Evolutionary conservation across 1,284 basidiomycete genomes (phyloP).

Genomic region (Tremellales sp.): DNA sequence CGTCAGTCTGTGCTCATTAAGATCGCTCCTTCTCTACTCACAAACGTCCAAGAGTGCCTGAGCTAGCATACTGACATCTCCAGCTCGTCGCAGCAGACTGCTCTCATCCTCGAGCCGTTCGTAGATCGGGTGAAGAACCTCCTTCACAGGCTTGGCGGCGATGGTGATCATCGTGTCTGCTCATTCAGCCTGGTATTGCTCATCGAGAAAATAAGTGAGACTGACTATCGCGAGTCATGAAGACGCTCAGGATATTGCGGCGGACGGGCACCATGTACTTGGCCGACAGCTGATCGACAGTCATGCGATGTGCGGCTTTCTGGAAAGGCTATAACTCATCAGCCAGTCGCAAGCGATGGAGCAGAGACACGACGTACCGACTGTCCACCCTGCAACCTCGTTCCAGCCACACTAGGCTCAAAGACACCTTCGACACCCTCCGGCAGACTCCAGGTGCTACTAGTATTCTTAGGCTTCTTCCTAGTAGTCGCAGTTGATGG

Average conservation of each 20-base stretch:
- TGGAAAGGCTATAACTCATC: slow-evolving; percentile 15
- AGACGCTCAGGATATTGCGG: slow-evolving; percentile 39
- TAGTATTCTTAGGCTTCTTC: slow-evolving; percentile 1
- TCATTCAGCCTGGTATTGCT: background rate
- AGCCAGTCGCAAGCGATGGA: background rate
- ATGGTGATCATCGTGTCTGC: slow-evolving; percentile 45
- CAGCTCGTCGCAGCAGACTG: slow-evolving; percentile 41
- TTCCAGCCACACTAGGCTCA: slow-evolving; percentile 28
- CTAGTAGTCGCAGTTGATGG: background rate
- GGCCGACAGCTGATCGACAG: slow-evolving; percentile 44
- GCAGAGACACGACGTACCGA: slow-evolving; percentile 11
- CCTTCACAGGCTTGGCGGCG: slow-evolving; percentile 29
- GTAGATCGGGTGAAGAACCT: slow-evolving; percentile 46
- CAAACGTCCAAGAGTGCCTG: slow-evolving; percentile 45
- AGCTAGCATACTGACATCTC: slow-evolving; percentile 48
- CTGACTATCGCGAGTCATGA: slow-evolving; percentile 47
- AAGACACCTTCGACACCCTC: slow-evolving; percentile 47
- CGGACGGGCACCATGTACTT: slow-evolving; percentile 48
- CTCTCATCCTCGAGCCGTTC: slow-evolving; percentile 41
- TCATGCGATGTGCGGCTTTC: slow-evolving; percentile 38
- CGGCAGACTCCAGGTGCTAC: slow-evolving; percentile 27
- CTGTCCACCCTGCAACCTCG: slow-evolving; percentile 11
- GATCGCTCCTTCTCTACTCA: slow-evolving; percentile 13
- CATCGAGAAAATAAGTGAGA: background rate
- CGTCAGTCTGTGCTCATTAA: background rate